phyloP scores from a whole-genome alignment of 176 grass and related monocot genomes.

The Musa itinerans region DNA sequence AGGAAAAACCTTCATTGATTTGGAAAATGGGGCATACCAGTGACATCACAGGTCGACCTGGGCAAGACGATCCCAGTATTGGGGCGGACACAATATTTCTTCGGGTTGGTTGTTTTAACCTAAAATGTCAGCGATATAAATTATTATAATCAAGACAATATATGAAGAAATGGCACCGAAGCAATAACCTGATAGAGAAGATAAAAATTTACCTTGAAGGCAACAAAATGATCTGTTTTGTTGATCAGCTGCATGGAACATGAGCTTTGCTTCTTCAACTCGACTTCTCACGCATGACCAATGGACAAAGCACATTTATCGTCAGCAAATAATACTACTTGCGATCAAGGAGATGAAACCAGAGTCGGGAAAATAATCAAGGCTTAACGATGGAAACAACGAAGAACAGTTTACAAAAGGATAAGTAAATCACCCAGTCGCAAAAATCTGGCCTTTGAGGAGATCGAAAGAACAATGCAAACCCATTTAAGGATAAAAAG shows the following conservation, averaged over 20 bases:
- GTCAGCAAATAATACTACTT: not conserved
- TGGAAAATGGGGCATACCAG: constrained; percentile 39
- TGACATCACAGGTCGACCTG: constrained; percentile 69
- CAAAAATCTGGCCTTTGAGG: too few species aligned
- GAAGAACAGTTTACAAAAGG: too few species aligned
- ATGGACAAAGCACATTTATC: not conserved
- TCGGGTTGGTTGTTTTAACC: constrained; percentile 99
- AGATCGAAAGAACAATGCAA: too few species aligned
- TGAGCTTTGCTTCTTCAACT: constrained; percentile 87
- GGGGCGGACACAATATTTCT: constrained; percentile 91
- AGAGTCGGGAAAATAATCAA: too few species aligned
- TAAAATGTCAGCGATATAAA: not conserved
- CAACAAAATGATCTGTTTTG: constrained; percentile 85
- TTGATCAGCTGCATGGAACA: constrained; percentile 90
- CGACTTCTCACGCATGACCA: constrained; percentile 33
- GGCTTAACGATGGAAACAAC: too few species aligned
- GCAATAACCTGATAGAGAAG: not conserved
- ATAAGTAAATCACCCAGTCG: too few species aligned
- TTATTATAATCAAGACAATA: too few species aligned
- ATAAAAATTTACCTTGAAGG: constrained; percentile 69
- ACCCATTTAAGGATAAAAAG: too few species aligned
- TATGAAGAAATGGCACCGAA: too few species aligned
- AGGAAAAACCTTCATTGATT: not conserved
- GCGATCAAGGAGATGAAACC: not conserved
- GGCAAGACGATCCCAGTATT: constrained; percentile 81